Base-by-base conservation (phyloP, 371 early-diverging fungal species). In the Saksenaea vasiformis region DNA sequence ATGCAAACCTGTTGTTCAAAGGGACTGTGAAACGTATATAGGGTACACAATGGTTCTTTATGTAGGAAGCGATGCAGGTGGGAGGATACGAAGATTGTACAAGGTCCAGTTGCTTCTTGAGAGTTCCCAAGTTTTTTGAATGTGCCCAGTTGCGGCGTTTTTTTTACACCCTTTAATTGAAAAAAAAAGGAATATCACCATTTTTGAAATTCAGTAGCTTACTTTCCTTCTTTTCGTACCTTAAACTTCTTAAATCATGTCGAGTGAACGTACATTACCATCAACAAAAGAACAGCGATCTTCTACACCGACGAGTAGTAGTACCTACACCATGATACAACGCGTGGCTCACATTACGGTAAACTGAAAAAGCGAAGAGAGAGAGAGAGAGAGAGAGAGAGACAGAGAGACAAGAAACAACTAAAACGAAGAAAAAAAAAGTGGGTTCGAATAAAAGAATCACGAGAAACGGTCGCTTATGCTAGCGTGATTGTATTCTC, bases 381-480 rank as follows among this genome's bases (percentile, higher is more conserved):
- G 27, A 22, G 22, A 22, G 4, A 26, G 19, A 22, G 22, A 26
- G 5, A 47, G n/a, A 22, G 3, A 22, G 7, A 22, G 27, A 22
- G 22, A 22, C 17, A 26, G 19, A 22, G 22, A 26, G 5, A 47
- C 22, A 5, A 22, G 10, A 17, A 2, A 17, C n/a, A 47, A n/a
- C 1, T 19, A 8, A 22, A 47, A 9, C 0, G 22, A 47, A 9
- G 9, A 57, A 56, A 56, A 38, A 37, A 56, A 39, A 57, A 70
- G 70, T 58, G 61, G 66, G 57, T 38, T 36, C 68, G 80, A 14
- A 60, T 78, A 19, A 54, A 28, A 2, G 76, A 73, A 51, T 72
- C 79, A 2, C 69, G 69, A 61, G 73, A 71, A 41, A 77, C 79
- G 7, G 67, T 39, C 9, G 39, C 56, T 15, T 82, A 75, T 56